These are phyloP conservation scores for Neonectria coccinea DNA, from an alignment of 2,329 filamentous ascomycete genomes.

Conservation along the genomic window DNA sequence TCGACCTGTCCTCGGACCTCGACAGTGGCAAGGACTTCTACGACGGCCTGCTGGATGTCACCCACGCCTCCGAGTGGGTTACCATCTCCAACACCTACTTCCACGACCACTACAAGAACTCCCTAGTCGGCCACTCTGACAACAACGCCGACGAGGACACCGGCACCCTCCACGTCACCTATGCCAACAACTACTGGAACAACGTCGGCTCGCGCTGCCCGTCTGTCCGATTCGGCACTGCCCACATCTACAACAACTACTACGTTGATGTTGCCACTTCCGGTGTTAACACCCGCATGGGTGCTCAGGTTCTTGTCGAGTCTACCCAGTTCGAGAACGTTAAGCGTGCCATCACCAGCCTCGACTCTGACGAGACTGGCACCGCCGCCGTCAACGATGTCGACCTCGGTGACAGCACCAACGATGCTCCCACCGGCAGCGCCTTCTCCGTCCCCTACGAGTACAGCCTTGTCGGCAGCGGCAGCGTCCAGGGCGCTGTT, in stretches of 20 bases:
- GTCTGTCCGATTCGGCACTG: slow-evolving; percentile 74
- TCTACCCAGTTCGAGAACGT: slow-evolving; percentile 63
- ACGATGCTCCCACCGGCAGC: slow-evolving; percentile 57
- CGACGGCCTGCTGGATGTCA: slow-evolving; percentile 74
- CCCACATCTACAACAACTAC: slow-evolving; percentile 68
- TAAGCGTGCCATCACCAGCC: slow-evolving; percentile 51
- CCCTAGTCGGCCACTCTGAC: slow-evolving; percentile 71
- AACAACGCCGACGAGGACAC: slow-evolving; percentile 68
- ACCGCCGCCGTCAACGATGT: slow-evolving; percentile 57
- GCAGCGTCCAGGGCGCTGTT: slow-evolving; percentile 55
- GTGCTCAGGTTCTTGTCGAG: slow-evolving; percentile 68
- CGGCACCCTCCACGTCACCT: slow-evolving; percentile 72
- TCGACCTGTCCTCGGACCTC: slow-evolving; percentile 70
- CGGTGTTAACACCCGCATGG: slow-evolving; percentile 67
- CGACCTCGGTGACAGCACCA: slow-evolving; percentile 53
- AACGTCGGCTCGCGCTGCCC: slow-evolving; percentile 74
- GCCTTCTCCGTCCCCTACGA: slow-evolving; percentile 66
- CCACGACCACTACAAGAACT: slow-evolving; percentile 65
- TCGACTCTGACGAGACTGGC: slow-evolving; percentile 56
- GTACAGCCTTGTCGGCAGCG: slow-evolving; percentile 60
- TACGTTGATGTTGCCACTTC: slow-evolving; percentile 56
- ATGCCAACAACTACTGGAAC: slow-evolving; percentile 73
- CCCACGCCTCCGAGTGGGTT: slow-evolving; percentile 72
- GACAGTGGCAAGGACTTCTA: slow-evolving; percentile 76
- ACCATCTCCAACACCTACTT: slow-evolving; percentile 56